Evolutionary conservation across 805 yeast genomes (phyloP).

Genomic region (Yamadazyma phyllophila): DNA sequence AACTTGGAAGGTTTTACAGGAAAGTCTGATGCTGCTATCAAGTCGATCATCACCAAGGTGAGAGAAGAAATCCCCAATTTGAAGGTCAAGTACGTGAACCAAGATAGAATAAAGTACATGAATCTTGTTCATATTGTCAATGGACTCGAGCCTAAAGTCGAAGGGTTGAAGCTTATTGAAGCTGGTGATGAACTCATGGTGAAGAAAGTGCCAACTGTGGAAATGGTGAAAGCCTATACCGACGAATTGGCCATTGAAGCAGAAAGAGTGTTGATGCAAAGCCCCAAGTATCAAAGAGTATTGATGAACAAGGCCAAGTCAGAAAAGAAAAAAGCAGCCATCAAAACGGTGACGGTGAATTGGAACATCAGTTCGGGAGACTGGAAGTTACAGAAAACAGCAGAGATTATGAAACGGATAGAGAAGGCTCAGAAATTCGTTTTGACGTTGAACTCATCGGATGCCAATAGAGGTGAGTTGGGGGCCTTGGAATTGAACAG

Average conservation of each 20-base stretch:
- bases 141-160: slow-evolving; percentile 17
- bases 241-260: slow-evolving; percentile 31
- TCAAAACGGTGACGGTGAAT: slow-evolving; percentile 29
- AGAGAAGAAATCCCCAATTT: slow-evolving; percentile 17
- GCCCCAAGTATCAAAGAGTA: slow-evolving; percentile 28
- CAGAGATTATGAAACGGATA: slow-evolving; percentile 32
- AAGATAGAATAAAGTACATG: slow-evolving; percentile 18
- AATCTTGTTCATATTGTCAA: slow-evolving; percentile 35
- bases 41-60: slow-evolving; percentile 23
- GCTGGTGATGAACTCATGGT: slow-evolving; percentile 13
- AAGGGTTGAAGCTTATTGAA: slow-evolving; percentile 13
- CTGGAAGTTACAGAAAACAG: slow-evolving; percentile 35
- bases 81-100: slow-evolving; percentile 27
- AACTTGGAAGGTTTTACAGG: slow-evolving; percentile 25
- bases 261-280: slow-evolving; percentile 30
- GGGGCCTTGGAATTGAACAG: slow-evolving; percentile 20
- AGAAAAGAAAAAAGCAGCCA: slow-evolving; percentile 36
- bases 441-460: not conserved
- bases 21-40: slow-evolving; percentile 26
- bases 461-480: not conserved
- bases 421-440: slow-evolving; percentile 31
- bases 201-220: slow-evolving; percentile 22
- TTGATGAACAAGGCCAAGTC: slow-evolving; percentile 26
- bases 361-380: slow-evolving; percentile 42
- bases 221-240: slow-evolving; percentile 33